Evolutionary conservation across 2,329 filamentous ascomycete species (phyloP), one percentile per base, ranked within the genome.

Genomic region (Moelleriella libera): DNA sequence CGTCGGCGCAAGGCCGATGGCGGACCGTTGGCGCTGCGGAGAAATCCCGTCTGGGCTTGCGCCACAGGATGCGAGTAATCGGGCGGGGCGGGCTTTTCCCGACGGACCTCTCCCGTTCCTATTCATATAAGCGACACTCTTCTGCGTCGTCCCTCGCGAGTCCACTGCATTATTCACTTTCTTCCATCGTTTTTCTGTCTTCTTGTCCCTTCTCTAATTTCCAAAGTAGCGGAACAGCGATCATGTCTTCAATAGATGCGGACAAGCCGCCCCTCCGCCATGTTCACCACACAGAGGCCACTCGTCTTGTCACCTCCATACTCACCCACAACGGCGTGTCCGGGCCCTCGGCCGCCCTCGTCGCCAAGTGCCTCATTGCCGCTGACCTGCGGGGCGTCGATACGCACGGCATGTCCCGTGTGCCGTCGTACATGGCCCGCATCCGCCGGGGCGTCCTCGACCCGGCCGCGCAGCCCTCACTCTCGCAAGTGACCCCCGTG

Each of bases 311-410:
- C 5, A 63, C 73, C 54, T 63, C 65, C 5, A 64, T 86, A 10
- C 72, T 86, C 32, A 55, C 63, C 49, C 80, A 69, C 30, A 80
- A 86, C 56, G 76, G 76, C 2, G 80, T 85, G 0, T 63, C 79
- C 0, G 48, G 62, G 0, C 60, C 69, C 3, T 75, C 85, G 52
- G 83, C 85, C 12, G 52, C 64, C 4, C 77, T 79, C 37, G 66
- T 88, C 10, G 79, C 84, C n/a, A 65, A 68, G 51, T 84, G 80
- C 51, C 76, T 90, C 1, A 72, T 89, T 1, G 76, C 78, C 37
- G 85, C 85, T 10, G 85, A 90, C 55, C 74, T 90, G 1, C 80
- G 85, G 41, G 85, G 85, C 45, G 80, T 89, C 30, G 85, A 90
- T 58, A 87, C 83, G 0, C 85, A 90, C 60, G 85, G 67, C 50